Evolutionary conservation across 139 green algal species (phyloP), one percentile per base, ranked within the genome.

Genomic region (Chlorella sp.): DNA sequence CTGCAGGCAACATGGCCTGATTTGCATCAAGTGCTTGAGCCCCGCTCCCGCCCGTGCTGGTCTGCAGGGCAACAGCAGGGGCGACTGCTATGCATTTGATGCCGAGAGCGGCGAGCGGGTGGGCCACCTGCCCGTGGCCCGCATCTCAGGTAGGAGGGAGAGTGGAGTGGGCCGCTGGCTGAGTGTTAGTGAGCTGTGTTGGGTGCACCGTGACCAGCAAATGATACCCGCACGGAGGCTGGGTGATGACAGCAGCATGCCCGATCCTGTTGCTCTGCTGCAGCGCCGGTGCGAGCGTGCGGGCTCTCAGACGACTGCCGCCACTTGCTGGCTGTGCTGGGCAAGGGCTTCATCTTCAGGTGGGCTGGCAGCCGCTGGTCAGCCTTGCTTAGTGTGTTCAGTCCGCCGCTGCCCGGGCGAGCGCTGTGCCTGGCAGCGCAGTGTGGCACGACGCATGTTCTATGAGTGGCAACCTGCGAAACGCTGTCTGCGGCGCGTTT

Each of bases 301-400:
- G 91, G 74, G 0, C 74, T 95, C 11, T 93, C 89, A 13, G 51
- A 83, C 7, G 88, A 95, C 75, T 93, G 92, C 81, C 82, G 89
- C 3, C 93, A 96, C 80, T 75, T 96, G 56, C 38, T 94, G 85
- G 85, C 86, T 6, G 89, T 85, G 32, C 25, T 89, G 18, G 93
- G 93, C 44, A 93, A 92, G 69, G 93, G 92, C 69, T 96, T 93
- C 73, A 60, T 96, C 18, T 95, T 96, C 84, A 71, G 93, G 76
- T 73, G 60, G 11, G 32, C 17, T 30, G 51, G 15, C 30, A 63
- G 73, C 3, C 44, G n/a, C 44, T 51, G 44, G n/a, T n/a, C n/a
- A n/a, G n/a, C n/a, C 9, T 51, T 51, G 44, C 7, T 51, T 16
- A 51, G 44, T 51, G 44, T 51, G 44, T 51, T 51, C 44, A 51